Evolutionary conservation across 345 rosid species (phyloP).

Genomic region (Physaria fendleri): DNA sequence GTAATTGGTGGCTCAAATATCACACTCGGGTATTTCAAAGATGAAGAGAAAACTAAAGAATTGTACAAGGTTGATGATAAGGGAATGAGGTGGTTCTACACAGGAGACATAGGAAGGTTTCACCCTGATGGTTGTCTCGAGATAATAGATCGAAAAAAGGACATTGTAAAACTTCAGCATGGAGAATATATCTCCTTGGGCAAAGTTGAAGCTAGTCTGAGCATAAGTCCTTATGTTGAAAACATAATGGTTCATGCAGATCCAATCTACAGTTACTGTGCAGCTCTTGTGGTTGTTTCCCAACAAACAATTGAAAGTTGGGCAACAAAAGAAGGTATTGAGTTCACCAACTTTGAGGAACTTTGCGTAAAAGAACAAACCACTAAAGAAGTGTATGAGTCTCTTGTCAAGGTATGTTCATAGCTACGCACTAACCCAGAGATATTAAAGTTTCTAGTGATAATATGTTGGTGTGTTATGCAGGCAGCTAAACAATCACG

Average conservation of each 20-base stretch:
- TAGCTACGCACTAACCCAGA: not conserved
- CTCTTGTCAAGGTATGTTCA: conserved; percentile 60
- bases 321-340: too few relatives aligned
- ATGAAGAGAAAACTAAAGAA: conserved; percentile 80
- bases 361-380: conserved; percentile 59
- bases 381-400: conserved; percentile 66
- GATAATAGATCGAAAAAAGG: conserved; percentile 94
- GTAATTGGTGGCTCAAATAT: conserved; percentile 95
- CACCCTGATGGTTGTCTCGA: conserved; percentile 96
- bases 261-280: too few relatives aligned
- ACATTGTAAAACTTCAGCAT: conserved; percentile 95
- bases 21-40: conserved; percentile 86
- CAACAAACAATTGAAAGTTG: too few relatives aligned
- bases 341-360: too few relatives aligned
- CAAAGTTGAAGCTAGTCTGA: conserved; percentile 91
- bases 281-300: too few relatives aligned
- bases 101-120: conserved; percentile 90
- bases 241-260: too few relatives aligned
- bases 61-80: conserved; percentile 91
- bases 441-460: not conserved
- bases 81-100: conserved; percentile 97
- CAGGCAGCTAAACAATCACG: conserved; percentile 72
- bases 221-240: too few relatives aligned
- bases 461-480: not conserved
- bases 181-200: conserved; percentile 98